Evolutionary conservation across 345 rosid species (phyloP).

Genomic region (Dimocarpus longan): DNA sequence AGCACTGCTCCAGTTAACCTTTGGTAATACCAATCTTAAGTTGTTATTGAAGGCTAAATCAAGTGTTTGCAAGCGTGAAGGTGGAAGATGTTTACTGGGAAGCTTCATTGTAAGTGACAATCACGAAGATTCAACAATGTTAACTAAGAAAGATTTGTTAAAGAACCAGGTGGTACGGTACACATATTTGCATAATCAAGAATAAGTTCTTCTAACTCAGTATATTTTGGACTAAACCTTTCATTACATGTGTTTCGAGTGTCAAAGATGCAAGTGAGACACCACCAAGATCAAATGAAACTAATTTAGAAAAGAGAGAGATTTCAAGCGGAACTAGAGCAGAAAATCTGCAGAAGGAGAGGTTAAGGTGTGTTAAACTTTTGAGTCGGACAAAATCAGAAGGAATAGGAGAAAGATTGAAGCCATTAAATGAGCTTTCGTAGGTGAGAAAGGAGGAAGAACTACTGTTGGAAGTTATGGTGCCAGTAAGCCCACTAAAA

Average conservation of each 20-base stretch:
- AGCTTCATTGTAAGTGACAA: not conserved
- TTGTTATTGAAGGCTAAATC: too few relatives aligned
- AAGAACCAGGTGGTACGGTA: not conserved
- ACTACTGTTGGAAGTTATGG: too few relatives aligned
- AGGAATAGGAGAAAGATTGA: conserved; percentile 8
- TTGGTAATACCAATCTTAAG: too few relatives aligned
- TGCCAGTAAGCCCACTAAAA: too few relatives aligned
- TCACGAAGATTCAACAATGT: rapidly evolving
- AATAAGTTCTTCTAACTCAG: not conserved
- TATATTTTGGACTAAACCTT: too few relatives aligned
- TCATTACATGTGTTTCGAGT: not conserved
- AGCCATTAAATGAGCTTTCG: too few relatives aligned
- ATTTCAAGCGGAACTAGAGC: conserved; percentile 26
- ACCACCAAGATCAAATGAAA: not conserved
- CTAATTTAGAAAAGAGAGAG: conserved; percentile 4
- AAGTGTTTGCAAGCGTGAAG: not conserved
- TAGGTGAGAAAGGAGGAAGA: too few relatives aligned
- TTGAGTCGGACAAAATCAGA: conserved; percentile 11
- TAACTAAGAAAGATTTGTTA: not conserved
- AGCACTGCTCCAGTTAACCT: too few relatives aligned
- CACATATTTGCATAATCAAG: not conserved
- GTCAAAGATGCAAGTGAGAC: not conserved
- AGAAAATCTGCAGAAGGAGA: not conserved
- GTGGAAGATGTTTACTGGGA: too few relatives aligned
- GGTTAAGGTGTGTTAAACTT: conserved; percentile 21